Percentiles rank a stretch among this genome's conserved stretches.
Conservation (phyloP, 2,329 filamentous ascomycete species). For the Ophiostoma tasmaniense region DNA sequence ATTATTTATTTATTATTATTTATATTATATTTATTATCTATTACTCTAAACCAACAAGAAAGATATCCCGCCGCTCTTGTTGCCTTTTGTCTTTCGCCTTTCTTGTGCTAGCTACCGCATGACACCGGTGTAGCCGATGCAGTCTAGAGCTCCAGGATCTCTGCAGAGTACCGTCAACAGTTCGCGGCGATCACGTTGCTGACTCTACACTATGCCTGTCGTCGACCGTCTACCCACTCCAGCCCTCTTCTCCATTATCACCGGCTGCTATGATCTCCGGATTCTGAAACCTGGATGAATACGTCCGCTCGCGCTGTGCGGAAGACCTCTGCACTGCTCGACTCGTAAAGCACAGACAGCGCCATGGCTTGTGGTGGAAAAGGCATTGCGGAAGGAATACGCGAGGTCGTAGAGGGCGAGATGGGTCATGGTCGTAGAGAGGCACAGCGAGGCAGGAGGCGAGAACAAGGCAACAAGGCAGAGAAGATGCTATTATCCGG, state of each 20-base stretch:
- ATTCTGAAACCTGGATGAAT: constrained; percentile 1
- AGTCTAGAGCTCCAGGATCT: not conserved
- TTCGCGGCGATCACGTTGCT: not conserved
- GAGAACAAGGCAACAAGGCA: too few species aligned
- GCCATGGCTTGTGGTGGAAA: not conserved
- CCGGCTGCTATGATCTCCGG: not conserved
- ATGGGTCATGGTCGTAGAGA: not conserved
- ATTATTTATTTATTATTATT: not conserved
- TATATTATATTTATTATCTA: too few species aligned
- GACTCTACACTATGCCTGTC: too few species aligned
- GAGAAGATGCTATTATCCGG: not conserved
- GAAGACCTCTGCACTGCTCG: too few species aligned
- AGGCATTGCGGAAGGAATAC: not conserved
- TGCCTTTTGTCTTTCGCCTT: not conserved
- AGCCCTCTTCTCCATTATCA: not conserved
- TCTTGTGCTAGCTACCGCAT: not conserved
- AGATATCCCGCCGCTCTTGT: not conserved
- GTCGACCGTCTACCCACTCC: too few species aligned
- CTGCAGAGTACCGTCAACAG: too few species aligned
- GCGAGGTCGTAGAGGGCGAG: not conserved
- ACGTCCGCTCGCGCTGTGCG: not conserved
- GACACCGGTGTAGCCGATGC: not conserved
- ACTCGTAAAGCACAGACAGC: not conserved
- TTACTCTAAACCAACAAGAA: not conserved
- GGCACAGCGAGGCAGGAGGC: not conserved